Conservation (phyloP, 1,284 basidiomycete species). For the Cryptococcus floricola region DNA sequence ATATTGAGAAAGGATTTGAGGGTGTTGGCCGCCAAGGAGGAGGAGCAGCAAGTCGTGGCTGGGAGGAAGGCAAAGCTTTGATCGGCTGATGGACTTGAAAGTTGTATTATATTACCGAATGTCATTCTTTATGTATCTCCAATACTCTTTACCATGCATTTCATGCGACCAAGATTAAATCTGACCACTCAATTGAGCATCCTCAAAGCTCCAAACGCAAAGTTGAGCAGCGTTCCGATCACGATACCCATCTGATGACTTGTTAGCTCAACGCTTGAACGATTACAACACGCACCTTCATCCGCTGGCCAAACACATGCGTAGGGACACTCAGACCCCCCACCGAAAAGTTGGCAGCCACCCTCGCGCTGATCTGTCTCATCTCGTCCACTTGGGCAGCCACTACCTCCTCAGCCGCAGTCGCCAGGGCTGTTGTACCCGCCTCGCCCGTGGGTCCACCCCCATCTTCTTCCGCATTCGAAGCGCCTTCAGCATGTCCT, state of each 20-base stretch:
- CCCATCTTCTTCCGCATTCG: background rate
- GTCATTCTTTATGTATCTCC: too few species aligned
- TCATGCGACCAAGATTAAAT: too few species aligned
- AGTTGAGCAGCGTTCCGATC: slow-evolving; percentile 39
- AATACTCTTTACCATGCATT: too few species aligned
- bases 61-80: slow-evolving; percentile 19
- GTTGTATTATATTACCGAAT: too few species aligned
- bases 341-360: slow-evolving; percentile 24
- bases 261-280: too few species aligned
- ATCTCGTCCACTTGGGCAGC: background rate
- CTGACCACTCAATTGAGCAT: slow-evolving; percentile 21
- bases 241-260: slow-evolving; percentile 40
- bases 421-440: background rate
- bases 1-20: slow-evolving; percentile 44
- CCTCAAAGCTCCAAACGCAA: slow-evolving; percentile 39
- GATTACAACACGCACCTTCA: slow-evolving; percentile 34
- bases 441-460: background rate
- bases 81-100: background rate
- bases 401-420: background rate
- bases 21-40: slow-evolving; percentile 27
- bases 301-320: slow-evolving; percentile 41
- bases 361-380: slow-evolving; percentile 12
- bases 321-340: slow-evolving; percentile 29
- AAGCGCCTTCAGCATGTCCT: background rate
- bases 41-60: slow-evolving; percentile 13